Evolutionary conservation across 768 basidiomycete genomes (phyloP), one percentile per base, ranked within the genome.

Genomic region (Mycena amicta): DNA sequence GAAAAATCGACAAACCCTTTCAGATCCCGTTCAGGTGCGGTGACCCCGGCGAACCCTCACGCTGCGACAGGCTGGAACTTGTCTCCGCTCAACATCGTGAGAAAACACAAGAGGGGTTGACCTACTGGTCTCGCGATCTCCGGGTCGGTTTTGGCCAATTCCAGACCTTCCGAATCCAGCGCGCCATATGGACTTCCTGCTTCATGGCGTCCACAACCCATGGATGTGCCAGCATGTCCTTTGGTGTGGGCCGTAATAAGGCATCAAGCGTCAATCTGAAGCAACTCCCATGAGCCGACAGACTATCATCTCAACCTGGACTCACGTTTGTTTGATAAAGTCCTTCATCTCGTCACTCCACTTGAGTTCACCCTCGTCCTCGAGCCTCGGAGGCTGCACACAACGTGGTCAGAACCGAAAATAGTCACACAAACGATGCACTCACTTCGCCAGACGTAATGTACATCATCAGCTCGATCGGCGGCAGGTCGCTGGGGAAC

Each of bases 381-480:
- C 84, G 41, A 94, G 82, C 67, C 85, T 79, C n/a, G 92, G 92
- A 52, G 90, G 90, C 91, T 93, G 68, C 53, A 52, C 39, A 50
- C 22, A 45, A 50, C 22, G 49, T 52, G 55, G 52, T 39, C 25
- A 59, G 51, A 49, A 57, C 30, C 61, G 57, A 54, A 64, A 40
- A 58, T 57, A 52, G 29, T n/a, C 25, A 27, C 3, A 20, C 30
- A 31, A 51, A 49, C 26, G 50, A 43, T 50, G 13, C 5, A 75
- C 81, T 56, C 61, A 88, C 89, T 76, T 91, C 89, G 69, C 88
- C 85, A 49, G 83, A 80, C 5, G 92, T 90, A 67, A 97, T 95
- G 68, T 93, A 86, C 74, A 93, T 89, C 77, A 98, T 86, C 53
- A 98, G 79, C 69, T 98, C 96, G 71, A 98, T 96, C n/a, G 93